Conservation (phyloP, 2,329 filamentous ascomycete genomes). For the Scedosporium aurantiacum region DNA sequence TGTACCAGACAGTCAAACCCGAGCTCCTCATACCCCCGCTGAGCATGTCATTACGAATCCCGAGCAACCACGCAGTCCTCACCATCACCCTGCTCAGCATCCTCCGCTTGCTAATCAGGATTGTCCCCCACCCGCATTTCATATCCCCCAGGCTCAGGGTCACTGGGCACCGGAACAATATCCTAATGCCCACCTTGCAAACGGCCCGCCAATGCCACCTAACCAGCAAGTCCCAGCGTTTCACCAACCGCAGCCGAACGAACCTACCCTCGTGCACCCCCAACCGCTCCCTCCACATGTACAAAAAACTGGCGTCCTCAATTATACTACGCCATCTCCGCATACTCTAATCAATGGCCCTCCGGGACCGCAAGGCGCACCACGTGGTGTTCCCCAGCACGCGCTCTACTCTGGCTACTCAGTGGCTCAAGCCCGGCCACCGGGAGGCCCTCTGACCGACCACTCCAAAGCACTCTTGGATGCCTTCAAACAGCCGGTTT, state of each 20-base stretch:
- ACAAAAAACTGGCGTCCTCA: conserved; percentile 28
- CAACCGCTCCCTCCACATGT: conserved; percentile 45
- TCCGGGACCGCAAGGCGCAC: background rate
- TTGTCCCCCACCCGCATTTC: conserved; percentile 22
- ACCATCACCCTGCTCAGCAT: conserved; percentile 39
- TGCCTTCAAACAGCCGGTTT: background rate
- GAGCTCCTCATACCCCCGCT: conserved; percentile 38
- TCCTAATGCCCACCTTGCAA: conserved; percentile 10
- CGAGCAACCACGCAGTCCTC: conserved; percentile 44
- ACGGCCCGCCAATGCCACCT: conserved; percentile 13
- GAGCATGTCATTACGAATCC: conserved; percentile 41
- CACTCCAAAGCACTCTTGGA: conserved; percentile 4
- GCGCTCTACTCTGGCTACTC: conserved; percentile 4
- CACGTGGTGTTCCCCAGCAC: conserved; percentile 4
- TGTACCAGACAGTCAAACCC: conserved; percentile 12
- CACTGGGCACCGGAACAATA: conserved; percentile 3
- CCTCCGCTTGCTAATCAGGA: conserved; percentile 22
- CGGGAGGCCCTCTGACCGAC: background rate
- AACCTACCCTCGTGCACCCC: conserved; percentile 22
- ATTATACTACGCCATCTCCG: conserved; percentile 11
- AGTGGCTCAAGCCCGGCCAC: background rate
- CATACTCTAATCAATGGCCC: background rate
- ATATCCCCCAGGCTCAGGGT: conserved; percentile 8
- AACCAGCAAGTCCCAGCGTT: background rate
- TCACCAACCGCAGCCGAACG: background rate